phyloP scores from a whole-genome alignment of 306 rosid species.

The peach (Prunus persica) region Prunus_persica_NCBIv2 NC_034009.1:8208001-8208500 shows the following conservation, averaged over 20 bases:
- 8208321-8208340: conserved; percentile 35
- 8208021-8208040: background rate
- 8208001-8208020: background rate
- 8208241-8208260: conserved; percentile 4
- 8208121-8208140: background rate
- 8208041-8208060: too few relatives aligned
- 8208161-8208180: background rate
- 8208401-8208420: conserved; percentile 34
- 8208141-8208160: background rate
- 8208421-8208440: background rate
- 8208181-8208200: background rate
- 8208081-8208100: too few relatives aligned
- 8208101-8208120: too few relatives aligned
- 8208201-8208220: background rate
- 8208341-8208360: conserved; percentile 96
- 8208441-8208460: too few relatives aligned
- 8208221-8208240: background rate
- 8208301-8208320: background rate
- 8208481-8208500: too few relatives aligned
- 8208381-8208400: conserved; percentile 89
- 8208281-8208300: background rate
- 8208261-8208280: background rate
- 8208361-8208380: conserved; percentile 84
- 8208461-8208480: too few relatives aligned
- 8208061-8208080: too few relatives aligned